Evolutionary conservation across 2,329 filamentous ascomycete genomes (phyloP).

Genomic region (Pseudocercospora crystallina): DNA sequence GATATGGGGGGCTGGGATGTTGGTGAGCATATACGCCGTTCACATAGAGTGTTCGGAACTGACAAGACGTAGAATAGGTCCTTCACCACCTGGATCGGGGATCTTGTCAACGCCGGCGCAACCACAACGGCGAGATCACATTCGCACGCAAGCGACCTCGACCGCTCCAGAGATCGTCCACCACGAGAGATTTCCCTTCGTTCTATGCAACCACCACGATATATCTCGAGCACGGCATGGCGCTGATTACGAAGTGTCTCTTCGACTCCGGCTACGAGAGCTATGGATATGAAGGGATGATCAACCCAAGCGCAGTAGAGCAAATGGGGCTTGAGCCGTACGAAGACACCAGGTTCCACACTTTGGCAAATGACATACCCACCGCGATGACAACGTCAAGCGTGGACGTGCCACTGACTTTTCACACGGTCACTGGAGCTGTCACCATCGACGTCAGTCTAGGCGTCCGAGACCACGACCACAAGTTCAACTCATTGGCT

Average conservation of each 20-base stretch:
- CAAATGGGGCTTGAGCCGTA: background rate
- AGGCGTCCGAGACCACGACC: background rate
- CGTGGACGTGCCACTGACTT: background rate
- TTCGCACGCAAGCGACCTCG: too few species aligned
- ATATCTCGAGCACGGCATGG: background rate
- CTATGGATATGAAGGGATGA: background rate
- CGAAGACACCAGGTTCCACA: background rate
- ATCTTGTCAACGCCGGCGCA: too few species aligned
- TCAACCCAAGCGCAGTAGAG: background rate
- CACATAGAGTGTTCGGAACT: too few species aligned
- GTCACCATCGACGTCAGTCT: background rate
- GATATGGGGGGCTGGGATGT: too few species aligned
- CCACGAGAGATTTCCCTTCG: too few species aligned
- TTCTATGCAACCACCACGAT: background rate
- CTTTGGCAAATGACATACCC: background rate
- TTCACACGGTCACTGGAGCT: background rate
- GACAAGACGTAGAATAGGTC: too few species aligned
- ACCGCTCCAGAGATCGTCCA: too few species aligned
- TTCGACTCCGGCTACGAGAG: background rate
- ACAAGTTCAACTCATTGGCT: slow-evolving; percentile 8
- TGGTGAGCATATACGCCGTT: too few species aligned
- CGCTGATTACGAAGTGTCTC: background rate
- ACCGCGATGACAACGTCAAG: background rate
- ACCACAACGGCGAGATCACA: too few species aligned
- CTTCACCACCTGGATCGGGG: too few species aligned